Evolutionary conservation across 306 rosid genomes (phyloP).

Genomic region (Acacia melanoxylon): DNA sequence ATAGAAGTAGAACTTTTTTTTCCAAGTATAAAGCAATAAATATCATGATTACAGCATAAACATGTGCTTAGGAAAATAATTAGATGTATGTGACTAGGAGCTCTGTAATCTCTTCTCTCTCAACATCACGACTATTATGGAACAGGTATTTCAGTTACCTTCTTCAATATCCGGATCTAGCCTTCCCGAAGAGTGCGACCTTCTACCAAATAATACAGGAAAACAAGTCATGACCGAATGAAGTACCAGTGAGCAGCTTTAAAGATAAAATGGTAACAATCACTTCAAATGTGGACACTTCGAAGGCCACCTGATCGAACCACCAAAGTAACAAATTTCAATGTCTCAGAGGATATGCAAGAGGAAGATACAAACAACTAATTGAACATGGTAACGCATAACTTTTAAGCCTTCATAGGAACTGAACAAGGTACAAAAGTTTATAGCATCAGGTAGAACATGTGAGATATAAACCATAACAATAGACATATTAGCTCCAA

Average conservation of each 20-base stretch:
- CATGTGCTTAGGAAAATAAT: neutral
- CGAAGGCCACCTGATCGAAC: constrained; percentile 47
- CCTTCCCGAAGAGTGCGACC: constrained; percentile 20
- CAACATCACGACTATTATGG: too few species aligned
- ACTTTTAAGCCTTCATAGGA: neutral
- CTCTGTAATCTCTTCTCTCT: neutral
- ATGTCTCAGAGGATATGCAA: constrained; percentile 16
- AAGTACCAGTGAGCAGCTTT: constrained; percentile 24
- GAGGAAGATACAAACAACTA: neutral
- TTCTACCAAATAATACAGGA: constrained; percentile 53
- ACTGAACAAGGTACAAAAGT: constrained; percentile 9
- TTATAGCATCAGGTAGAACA: neutral
- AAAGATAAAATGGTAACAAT: constrained; percentile 25
- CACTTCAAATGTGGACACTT: constrained; percentile 37
- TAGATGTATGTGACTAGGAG: neutral
- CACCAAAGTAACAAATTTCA: constrained; percentile 29
- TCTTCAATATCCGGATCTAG: constrained; percentile 39
- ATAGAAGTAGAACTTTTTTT: neutral
- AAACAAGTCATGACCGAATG: constrained; percentile 67
- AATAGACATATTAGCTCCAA: constrained; percentile 7
- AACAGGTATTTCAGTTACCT: constrained; percentile 45
- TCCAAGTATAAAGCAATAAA: neutral
- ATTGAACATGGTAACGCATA: constrained; percentile 5
- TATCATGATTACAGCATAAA: neutral
- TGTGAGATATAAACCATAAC: neutral